These are phyloP conservation scores for Ruellia speciosa DNA, from an alignment of 305 asterid species.

Conservation along the genomic window DNA sequence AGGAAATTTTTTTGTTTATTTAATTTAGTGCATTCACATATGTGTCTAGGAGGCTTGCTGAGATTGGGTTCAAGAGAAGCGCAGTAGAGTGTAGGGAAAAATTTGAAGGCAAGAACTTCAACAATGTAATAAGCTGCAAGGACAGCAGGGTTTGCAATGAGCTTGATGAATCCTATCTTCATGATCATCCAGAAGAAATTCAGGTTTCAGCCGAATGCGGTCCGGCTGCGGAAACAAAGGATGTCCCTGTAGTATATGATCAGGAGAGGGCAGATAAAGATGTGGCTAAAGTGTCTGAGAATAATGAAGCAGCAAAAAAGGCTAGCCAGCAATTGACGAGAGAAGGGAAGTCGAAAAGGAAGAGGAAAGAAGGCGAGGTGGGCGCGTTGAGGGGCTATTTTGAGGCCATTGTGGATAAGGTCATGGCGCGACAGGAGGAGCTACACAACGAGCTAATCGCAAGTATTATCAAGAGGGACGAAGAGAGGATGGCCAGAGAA, in stretches of 20 bases:
- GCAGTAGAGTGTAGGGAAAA: constrained; percentile 63
- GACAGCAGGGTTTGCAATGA: constrained; percentile 38
- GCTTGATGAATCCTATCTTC: constrained; percentile 42
- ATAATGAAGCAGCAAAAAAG: constrained; percentile 11
- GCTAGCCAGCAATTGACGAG: constrained; percentile 10
- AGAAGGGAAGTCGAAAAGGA: constrained; percentile 36
- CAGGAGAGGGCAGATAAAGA: neutral
- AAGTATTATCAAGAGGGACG: constrained; percentile 46
- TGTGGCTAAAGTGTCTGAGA: neutral
- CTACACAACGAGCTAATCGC: constrained; percentile 45
- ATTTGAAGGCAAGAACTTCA: constrained; percentile 41
- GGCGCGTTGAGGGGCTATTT: constrained; percentile 48
- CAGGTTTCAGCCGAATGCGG: no score
- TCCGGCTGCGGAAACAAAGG: no score
- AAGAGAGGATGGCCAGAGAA: constrained; percentile 42
- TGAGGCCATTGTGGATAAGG: constrained; percentile 38
- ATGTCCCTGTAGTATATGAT: no score
- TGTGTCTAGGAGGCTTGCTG: constrained; percentile 47
- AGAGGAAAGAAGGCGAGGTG: constrained; percentile 21
- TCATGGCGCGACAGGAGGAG: constrained; percentile 59
- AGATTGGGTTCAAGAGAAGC: constrained; percentile 49
- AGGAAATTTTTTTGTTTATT: no score
- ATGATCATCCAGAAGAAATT: constrained; percentile 16
- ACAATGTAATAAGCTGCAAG: constrained; percentile 25
- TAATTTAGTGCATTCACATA: neutral